Base-by-base conservation (phyloP, 805 yeast genomes). In the Kodamaea nitidulidarum region DNA sequence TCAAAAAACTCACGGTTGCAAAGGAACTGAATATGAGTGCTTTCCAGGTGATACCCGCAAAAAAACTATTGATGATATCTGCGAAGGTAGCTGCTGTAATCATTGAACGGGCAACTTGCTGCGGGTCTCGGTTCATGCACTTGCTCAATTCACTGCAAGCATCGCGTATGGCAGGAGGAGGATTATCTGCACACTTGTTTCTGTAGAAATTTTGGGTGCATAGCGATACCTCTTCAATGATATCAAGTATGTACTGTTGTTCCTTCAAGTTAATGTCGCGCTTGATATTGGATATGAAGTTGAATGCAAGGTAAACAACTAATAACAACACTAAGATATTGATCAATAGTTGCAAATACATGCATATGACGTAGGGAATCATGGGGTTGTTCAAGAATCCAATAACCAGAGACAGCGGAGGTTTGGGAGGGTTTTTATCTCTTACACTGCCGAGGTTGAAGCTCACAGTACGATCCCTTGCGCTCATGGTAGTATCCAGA, bases 31-130 rank as follows among this genome's bases (percentile, higher is more conserved):
- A 69, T 3, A 76, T 45, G 54, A 84, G 69, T 3, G 88, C 68
- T 55, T 84, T 81, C 75, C 85, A 74, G 22, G 81, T 76, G 27
- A 87, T 81, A 2, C 86, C 83, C 41, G 72, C 76, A 15, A 85
- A 61, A 51, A 87, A 87, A 1, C 88, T 79, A 59, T 88, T 84
- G 32, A 88, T 65, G 6, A 86, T 84, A 45, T 84, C 91, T 1
- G 95, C 95, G 49, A 87, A 71, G 0, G 91, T 81, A 54, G 82
- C 88, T 0, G 95, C 95, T 34, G 88, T 80, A 40, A 88, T 73
- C 44, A 71, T 72, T 1, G 91, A 84, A 35, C 78, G 73, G 3
- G 86, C 90, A 9, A 81, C 71, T 57, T 39, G 63, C 49, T 75
- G 72, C 7, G 95, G 90, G 46, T 87, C 91, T 35, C 80, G 64